Conservation (phyloP, 73 alveolate species). For the Tetrahymena thermophila region DNA sequence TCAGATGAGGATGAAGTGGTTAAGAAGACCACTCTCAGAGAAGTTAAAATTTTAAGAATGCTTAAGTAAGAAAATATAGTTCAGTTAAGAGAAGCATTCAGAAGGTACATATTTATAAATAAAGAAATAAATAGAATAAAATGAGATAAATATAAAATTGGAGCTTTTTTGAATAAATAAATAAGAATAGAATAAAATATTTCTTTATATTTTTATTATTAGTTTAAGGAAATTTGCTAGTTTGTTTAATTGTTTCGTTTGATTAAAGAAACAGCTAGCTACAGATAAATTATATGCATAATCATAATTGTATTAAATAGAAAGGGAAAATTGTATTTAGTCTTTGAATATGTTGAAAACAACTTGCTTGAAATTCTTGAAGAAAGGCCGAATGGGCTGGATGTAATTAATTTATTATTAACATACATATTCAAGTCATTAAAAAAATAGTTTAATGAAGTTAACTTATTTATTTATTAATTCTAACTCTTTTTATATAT, state of each 20-base stretch:
- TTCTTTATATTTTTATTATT: too few species aligned
- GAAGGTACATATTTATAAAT: conserved; percentile 43
- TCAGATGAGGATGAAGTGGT: conserved; percentile 90
- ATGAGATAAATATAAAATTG: not conserved
- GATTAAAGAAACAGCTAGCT: too few species aligned
- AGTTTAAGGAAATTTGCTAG: not conserved
- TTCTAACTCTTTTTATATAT: not conserved
- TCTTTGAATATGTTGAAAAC: conserved; percentile 62
- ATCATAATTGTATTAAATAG: not conserved
- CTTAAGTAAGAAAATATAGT: conserved; percentile 86
- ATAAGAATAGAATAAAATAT: too few species aligned
- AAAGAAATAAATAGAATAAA: not conserved
- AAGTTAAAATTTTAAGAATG: conserved; percentile 78
- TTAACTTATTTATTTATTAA: not conserved
- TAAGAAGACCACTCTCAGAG: conserved; percentile 86
- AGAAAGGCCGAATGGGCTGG: conserved; percentile 67
- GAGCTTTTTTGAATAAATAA: not conserved
- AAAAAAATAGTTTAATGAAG: too few species aligned
- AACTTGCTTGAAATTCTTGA: conserved; percentile 59
- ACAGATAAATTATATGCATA: not conserved
- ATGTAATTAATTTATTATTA: not conserved
- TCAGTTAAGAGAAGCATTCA: conserved; percentile 87
- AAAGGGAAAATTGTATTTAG: conserved; percentile 63
- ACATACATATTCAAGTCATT: too few species aligned
- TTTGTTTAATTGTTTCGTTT: not conserved